phyloP scores from a whole-genome alignment of 2,329 filamentous ascomycete species.

The Proliferodiscus dingleyae region DNA sequence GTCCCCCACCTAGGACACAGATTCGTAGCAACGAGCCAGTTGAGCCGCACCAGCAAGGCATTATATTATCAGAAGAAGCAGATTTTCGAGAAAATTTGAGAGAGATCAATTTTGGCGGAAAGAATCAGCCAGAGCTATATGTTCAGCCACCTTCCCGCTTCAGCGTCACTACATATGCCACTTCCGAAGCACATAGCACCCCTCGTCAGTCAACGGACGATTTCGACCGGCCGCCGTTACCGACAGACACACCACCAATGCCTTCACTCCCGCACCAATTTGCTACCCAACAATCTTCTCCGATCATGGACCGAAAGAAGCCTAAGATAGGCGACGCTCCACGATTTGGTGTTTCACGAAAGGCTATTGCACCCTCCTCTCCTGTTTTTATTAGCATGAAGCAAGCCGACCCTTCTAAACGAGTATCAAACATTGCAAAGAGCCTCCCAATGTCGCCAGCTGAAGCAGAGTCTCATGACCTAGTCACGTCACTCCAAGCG shows the following conservation, averaged over 20 bases:
- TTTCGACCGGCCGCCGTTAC: constrained; percentile 15
- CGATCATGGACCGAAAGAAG: constrained; percentile 28
- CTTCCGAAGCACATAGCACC: constrained; percentile 25
- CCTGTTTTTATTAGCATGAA: constrained; percentile 30
- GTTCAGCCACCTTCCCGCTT: constrained; percentile 30
- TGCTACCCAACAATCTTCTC: constrained; percentile 10
- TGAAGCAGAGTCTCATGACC: constrained; percentile 56
- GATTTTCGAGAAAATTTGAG: constrained; percentile 26
- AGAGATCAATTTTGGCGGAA: constrained; percentile 12
- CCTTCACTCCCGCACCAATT: constrained; percentile 14
- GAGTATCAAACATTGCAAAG: constrained; percentile 39
- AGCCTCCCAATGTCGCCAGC: constrained; percentile 55
- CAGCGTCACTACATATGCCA: constrained; percentile 30
- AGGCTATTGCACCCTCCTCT: constrained; percentile 23
- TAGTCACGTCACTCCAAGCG: constrained; percentile 62
- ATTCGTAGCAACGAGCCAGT: neutral
- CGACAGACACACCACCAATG: constrained; percentile 18
- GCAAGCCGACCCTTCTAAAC: constrained; percentile 13
- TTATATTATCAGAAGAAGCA: neutral
- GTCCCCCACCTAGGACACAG: constrained; percentile 2
- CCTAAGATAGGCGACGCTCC: constrained; percentile 19
- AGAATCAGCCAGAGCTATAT: constrained; percentile 20
- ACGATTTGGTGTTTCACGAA: constrained; percentile 19
- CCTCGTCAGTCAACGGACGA: constrained; percentile 27
- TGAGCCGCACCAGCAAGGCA: neutral